Base-by-base conservation (phyloP, 441 rosid genomes). In the Hura crepitans region DNA sequence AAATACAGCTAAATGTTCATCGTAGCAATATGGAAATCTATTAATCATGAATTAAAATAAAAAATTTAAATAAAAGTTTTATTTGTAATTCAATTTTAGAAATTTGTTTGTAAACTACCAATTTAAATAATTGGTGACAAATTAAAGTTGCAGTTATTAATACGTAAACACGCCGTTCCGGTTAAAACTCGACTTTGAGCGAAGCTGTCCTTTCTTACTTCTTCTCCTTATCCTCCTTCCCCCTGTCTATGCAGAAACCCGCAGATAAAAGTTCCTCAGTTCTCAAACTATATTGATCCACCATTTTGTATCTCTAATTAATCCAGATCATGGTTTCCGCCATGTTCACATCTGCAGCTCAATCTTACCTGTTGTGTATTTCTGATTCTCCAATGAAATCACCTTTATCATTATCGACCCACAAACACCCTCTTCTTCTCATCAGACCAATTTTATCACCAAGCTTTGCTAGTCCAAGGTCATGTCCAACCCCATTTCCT, bases 271-370 rank as follows among this genome's bases (percentile, higher is more conserved):
- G 1, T 64, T 64, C 68, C 25, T 4, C 33, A 8, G 27, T 49
- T 31, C 78, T 74, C 85, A 73, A 18, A 75, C 89, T 69, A n/a
- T n/a, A n/a, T n/a, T n/a, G n/a, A n/a, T n/a, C 75, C 83, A 15
- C 55, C 76, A 31, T 63, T 39, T 67, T 39, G 73, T 37, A 39
- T 76, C 70, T 77, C 78, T 46, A 47, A 28, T 57, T 59, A 49
- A n/a, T n/a, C 73, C 47, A 37, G 37, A 58, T 46, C 47, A 88
- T 83, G 87, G 82, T 70, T 68, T 83, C 88, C 37, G 64, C 79
- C 58, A 25, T 84, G 25, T 69, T 80, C 56, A 62, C 70, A 6
- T 73, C 81, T 17, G 57, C 84, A 7, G 74, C 78, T 74, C 86
- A 73, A 17, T 77, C 90, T 69, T 76, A 83, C 10, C 59, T 77